phyloP scores from a whole-genome alignment of 148 eudicot genomes.

The Fallopia convolvulus region DNA sequence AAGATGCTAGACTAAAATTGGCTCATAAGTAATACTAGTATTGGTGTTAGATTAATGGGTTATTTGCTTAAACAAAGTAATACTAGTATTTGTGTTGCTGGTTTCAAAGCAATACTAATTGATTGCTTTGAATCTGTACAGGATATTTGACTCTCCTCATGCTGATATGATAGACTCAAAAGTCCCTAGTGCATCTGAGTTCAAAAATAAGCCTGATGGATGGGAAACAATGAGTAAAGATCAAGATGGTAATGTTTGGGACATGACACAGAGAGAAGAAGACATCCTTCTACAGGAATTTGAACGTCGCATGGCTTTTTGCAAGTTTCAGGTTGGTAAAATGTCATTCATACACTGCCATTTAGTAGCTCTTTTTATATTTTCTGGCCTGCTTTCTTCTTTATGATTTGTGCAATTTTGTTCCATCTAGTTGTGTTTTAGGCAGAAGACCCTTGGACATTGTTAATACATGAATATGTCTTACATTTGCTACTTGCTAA shows the following conservation, averaged over 20 bases:
- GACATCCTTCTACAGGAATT: conserved; percentile 94
- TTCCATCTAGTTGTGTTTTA: neutral
- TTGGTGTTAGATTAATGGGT: no score
- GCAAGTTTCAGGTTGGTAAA: conserved; percentile 75
- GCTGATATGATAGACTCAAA: conserved; percentile 36
- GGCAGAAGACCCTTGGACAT: neutral
- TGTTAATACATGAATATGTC: neutral
- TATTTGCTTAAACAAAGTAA: neutral
- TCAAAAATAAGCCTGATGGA: conserved; percentile 89
- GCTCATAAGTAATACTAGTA: neutral
- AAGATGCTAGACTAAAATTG: neutral
- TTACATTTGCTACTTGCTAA: neutral
- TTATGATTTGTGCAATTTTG: neutral
- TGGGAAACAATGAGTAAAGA: conserved; percentile 86
- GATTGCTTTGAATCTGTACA: conserved; percentile 21
- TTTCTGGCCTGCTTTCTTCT: neutral
- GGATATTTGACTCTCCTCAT: conserved; percentile 78
- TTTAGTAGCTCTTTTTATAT: neutral
- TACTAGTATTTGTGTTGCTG: neutral
- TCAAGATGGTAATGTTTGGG: conserved; percentile 87
- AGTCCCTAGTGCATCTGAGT: conserved; percentile 44
- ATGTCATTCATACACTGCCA: neutral
- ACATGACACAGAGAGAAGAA: conserved; percentile 95
- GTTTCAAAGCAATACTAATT: neutral
- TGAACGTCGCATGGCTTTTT: conserved; percentile 87